Evolutionary conservation across 148 eudicot species (phyloP), one percentile per base, ranked within the genome.

Genomic region (Polygonum aviculare): DNA sequence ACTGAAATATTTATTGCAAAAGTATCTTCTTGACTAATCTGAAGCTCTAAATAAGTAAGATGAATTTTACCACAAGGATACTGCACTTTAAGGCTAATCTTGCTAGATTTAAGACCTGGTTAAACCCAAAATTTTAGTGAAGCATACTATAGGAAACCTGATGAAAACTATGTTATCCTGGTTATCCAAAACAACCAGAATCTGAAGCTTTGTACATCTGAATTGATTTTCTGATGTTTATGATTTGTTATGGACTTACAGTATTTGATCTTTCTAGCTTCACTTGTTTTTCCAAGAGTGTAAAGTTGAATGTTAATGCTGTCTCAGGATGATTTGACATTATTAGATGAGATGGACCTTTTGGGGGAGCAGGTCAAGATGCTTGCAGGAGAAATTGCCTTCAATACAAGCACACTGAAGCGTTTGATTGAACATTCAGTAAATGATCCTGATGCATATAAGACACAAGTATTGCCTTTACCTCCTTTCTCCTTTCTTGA

Each of bases 351-450:
- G 86, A 91, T 90, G 89, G 99, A 95, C 86, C 93, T 95, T 57
- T 83, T 93, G 49, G 91, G 84, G 76, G 99, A 95, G 88, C 99
- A 95, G 85, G 99, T 93, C 63, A 95, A 95, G 85, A 95, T 93
- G 99, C 99, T 95, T 73, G 94, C 93, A 74, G 99, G 98, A 72
- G 99, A 93, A 77, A 95, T 93, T 88, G 99, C 99, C 63, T 89
- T 95, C 85, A 87, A 86, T 77, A 88, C 99, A 26, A 95, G 99
- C 80, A 89, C 97, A 15, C 87, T 95, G 77, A 95, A 95, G 80
- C 98, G 99, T 76, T 80, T 95, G 83, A 85, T 88, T n/a, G 99
- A 95, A 71, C 99, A 95, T 80, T 92, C 94, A 47, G 83, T 77
- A 74, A 88, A 88, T 86, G 90, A 91, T 78, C 99, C 99, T 4